Conservation (phyloP, 2,329 filamentous ascomycete species). For the Pestalotiopsis fici region DNA sequence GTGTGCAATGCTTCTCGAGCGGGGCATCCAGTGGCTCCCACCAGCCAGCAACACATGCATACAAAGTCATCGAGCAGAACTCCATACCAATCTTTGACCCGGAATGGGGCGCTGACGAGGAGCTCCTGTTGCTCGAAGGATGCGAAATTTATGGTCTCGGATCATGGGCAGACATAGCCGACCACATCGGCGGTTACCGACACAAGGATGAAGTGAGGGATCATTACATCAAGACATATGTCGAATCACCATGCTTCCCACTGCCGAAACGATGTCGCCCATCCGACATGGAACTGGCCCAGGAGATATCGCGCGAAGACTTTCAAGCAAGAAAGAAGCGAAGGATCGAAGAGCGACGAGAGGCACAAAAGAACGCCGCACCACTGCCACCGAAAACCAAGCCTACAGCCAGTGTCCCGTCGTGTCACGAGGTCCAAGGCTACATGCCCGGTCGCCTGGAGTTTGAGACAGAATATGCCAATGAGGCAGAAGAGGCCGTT, state of each 20-base stretch:
- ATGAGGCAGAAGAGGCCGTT: conserved; percentile 96
- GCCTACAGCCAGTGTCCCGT: conserved; percentile 90
- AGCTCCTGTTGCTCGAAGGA: conserved; percentile 88
- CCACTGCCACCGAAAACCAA: conserved; percentile 90
- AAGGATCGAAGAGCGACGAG: conserved; percentile 88
- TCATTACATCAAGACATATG: conserved; percentile 87
- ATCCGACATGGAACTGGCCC: conserved; percentile 74
- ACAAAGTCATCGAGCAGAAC: conserved; percentile 95
- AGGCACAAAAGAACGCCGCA: conserved; percentile 80
- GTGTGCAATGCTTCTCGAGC: conserved; percentile 89
- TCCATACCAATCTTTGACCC: conserved; percentile 94
- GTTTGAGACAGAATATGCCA: conserved; percentile 96
- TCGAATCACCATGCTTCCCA: conserved; percentile 82
- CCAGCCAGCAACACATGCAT: conserved; percentile 83
- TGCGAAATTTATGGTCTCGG: conserved; percentile 95
- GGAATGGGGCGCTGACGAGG: conserved; percentile 97
- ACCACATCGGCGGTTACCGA: conserved; percentile 95
- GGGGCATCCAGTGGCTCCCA: conserved; percentile 82
- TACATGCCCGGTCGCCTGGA: conserved; percentile 98
- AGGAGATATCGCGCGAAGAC: conserved; percentile 82
- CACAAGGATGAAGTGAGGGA: conserved; percentile 94
- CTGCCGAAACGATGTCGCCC: conserved; percentile 85
- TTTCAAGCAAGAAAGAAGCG: conserved; percentile 93
- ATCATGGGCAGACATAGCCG: conserved; percentile 96
- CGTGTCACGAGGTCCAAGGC: conserved; percentile 96